phyloP scores from a whole-genome alignment of 192 early-diverging fungal species.

The Backusella psychrophila region DNA sequence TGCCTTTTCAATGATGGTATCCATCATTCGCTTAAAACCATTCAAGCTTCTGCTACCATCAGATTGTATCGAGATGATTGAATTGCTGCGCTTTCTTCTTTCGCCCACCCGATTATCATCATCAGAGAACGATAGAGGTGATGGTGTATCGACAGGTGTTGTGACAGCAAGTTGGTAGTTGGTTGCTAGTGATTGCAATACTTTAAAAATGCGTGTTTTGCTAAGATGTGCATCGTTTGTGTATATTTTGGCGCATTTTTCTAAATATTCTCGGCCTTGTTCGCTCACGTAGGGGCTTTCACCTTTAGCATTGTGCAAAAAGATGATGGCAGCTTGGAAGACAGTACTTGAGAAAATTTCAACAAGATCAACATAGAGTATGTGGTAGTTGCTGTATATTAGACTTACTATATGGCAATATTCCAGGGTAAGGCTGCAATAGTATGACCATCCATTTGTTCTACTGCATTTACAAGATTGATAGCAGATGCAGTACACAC shows the following conservation, averaged over 20 bases:
- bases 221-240: conserved; percentile 1
- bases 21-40: background rate
- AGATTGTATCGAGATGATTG: background rate
- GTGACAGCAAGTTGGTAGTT: background rate
- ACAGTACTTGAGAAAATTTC: background rate
- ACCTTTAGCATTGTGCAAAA: conserved; percentile 30
- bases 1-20: background rate
- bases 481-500: conserved; percentile 28
- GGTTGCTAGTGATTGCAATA: background rate
- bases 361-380: background rate
- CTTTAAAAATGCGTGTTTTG: background rate
- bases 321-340: conserved; percentile 34
- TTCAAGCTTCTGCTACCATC: background rate
- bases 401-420: conserved; percentile 33
- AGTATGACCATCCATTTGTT: conserved; percentile 2
- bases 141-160: background rate
- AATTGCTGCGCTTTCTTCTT: background rate
- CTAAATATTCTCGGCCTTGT: conserved; percentile 10
- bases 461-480: conserved; percentile 22
- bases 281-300: conserved; percentile 8
- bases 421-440: conserved; percentile 31
- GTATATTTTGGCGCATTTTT: conserved; percentile 9
- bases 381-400: background rate
- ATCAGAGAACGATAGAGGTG: background rate
- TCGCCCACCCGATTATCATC: background rate